Percentiles rank a stretch among this genome's conserved stretches.
These are phyloP conservation scores for Fusarium sp. DNA, from an alignment of 2,329 filamentous ascomycete species.

Conservation along the genomic window DNA sequence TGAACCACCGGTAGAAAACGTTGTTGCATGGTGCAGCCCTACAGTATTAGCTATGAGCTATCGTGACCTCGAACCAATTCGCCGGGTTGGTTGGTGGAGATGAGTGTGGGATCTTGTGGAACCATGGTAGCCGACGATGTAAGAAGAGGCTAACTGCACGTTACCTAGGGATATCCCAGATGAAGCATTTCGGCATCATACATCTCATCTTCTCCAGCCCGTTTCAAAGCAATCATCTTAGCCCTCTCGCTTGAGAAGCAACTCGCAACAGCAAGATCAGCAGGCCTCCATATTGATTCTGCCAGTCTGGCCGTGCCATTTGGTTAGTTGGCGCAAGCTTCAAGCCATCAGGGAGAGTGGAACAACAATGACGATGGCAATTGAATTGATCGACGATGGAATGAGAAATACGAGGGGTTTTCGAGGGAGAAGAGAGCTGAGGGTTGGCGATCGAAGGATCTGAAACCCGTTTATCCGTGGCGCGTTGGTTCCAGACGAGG, in stretches of 20 bases:
- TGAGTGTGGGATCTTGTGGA: constrained; percentile 35
- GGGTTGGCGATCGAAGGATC: constrained; percentile 8
- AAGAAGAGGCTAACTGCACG: constrained; percentile 26
- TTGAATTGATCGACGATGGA: constrained; percentile 26
- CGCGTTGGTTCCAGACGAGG: neutral
- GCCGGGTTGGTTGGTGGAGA: constrained; percentile 37
- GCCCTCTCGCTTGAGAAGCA: neutral
- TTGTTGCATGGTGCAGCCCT: constrained; percentile 35
- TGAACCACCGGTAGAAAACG: constrained; percentile 2
- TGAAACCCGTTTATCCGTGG: constrained; percentile 22
- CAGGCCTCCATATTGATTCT: neutral
- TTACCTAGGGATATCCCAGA: constrained; percentile 11
- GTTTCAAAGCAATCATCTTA: neutral
- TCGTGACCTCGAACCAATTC: constrained; percentile 36
- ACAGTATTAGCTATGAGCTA: constrained; percentile 28
- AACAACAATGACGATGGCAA: constrained; percentile 27
- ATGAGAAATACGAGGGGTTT: constrained; percentile 14
- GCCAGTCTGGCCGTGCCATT: neutral
- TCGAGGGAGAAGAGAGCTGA: constrained; percentile 6
- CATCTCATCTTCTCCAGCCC: neutral
- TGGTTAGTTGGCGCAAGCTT: neutral
- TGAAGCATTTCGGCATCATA: neutral
- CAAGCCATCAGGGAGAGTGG: constrained; percentile 32
- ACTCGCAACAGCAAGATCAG: neutral
- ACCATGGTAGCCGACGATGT: constrained; percentile 19